Evolutionary conservation across 805 yeast species (phyloP), one percentile per base, ranked within the genome.

Genomic region (Maudiozyma barnettii): DNA sequence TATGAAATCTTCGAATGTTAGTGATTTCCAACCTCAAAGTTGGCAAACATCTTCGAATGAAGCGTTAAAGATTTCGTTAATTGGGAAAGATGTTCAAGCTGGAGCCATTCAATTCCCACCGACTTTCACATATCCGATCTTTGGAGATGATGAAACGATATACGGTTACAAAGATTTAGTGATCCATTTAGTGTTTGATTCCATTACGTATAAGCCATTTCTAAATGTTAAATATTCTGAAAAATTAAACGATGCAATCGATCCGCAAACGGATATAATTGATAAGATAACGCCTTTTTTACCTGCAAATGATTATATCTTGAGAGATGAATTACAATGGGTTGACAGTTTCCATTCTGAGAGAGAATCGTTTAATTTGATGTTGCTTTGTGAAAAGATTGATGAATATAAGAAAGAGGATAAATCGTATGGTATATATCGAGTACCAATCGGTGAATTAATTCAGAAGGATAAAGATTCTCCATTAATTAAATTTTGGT

Each of bases 91-190:
- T 49, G 72, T 76, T 2, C 66, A 72, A 2, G 75, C 80, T 2
- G 77, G 73, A 2, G 75, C 81, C 2, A 77, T 82, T 19, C 69
- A 77, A 3, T 89, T 90, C 68, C 67, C 74, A 36, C 97, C 98
- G 0, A 59, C 69, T 13, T 89, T 87, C 67, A 91, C 98, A 1
- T 93, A 93, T 63, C 95, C 97, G 2, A 83, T 93, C 10, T 93
- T 79, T 71, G 98, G 98, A 5, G 95, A 89, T 43, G 75, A 88
- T 1, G 99, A 93, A 60, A 81, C 81, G 46, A 81, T 93, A 1
- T 87, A 81, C 59, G 99, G 99, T 2, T 93, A 78, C 62, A 75
- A 81, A 53, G 83, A 78, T 54, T 69, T 90, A 35, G 71, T 71
- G 30, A 78, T 93, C 33, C 76, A 78, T 54, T 61, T 83, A 36